phyloP scores from a whole-genome alignment of 441 rosid species.

The Euphorbia corollata region DNA sequence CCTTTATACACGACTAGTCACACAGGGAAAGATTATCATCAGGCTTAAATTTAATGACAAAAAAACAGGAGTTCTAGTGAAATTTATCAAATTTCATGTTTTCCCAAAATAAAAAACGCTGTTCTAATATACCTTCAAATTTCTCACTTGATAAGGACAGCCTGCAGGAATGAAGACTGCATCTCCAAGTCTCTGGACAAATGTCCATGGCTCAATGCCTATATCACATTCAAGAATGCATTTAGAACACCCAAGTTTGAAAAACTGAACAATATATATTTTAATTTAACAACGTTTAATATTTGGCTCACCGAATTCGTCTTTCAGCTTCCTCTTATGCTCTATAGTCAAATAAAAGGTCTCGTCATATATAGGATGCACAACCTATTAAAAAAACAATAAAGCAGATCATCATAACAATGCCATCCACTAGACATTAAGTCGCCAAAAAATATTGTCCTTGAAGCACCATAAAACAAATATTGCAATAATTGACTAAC shows the following conservation, averaged over 20 bases:
- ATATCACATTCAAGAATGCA: constrained; percentile 13
- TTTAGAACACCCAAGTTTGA: neutral
- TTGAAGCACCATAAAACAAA: neutral
- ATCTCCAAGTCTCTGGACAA: constrained; percentile 79
- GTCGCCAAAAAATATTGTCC: neutral
- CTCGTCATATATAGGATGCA: constrained; percentile 79
- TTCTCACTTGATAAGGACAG: constrained; percentile 94
- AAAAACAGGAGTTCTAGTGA: neutral
- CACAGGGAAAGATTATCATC: constrained; percentile 6
- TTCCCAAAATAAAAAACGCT: neutral
- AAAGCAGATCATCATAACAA: neutral
- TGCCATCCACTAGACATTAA: neutral
- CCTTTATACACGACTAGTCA: constrained; percentile 30
- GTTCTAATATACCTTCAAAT: constrained; percentile 50
- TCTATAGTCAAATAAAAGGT: constrained; percentile 49
- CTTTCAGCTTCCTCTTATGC: constrained; percentile 65
- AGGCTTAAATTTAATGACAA: neutral
- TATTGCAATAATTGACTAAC: neutral
- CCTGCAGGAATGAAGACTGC: constrained; percentile 92
- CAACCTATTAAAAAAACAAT: constrained; percentile 36
- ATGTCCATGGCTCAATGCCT: constrained; percentile 94
- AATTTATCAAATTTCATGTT: neutral
- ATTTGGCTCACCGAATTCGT: constrained; percentile 60
- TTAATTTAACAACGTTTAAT: neutral
- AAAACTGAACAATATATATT: neutral